Percentiles rank a stretch among this genome's conserved stretches.
Conservation (phyloP, 2,329 filamentous ascomycete genomes). For the Verticillium albo-atrum region DNA sequence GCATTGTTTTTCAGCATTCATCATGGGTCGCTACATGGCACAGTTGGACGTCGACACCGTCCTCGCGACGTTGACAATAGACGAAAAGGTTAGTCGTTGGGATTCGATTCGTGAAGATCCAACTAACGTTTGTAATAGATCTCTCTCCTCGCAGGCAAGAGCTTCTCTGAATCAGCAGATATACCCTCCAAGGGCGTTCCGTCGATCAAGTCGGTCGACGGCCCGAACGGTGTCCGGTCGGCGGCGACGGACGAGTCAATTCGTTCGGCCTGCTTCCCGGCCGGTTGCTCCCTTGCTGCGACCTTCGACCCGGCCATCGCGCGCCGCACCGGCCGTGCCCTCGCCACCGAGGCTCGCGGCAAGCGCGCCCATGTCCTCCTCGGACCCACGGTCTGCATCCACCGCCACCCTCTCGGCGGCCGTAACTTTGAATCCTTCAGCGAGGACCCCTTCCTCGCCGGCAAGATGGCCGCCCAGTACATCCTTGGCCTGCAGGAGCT, state of each 20-base stretch:
- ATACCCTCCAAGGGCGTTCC: constrained; percentile 4
- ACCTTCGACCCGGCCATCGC: constrained; percentile 58
- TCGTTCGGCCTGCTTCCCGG: constrained; percentile 15
- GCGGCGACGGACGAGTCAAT: constrained; percentile 10
- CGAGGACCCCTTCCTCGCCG: constrained; percentile 41
- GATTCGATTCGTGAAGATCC: background rate
- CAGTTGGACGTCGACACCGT: constrained; percentile 14
- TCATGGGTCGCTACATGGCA: background rate
- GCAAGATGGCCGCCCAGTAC: constrained; percentile 27
- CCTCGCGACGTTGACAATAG: constrained; percentile 22
- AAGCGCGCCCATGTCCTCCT: constrained; percentile 67
- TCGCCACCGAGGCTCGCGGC: constrained; percentile 43
- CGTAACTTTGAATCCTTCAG: constrained; percentile 25
- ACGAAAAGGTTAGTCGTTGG: constrained; percentile 20
- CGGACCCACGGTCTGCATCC: constrained; percentile 27
- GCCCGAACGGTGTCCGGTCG: constrained; percentile 11
- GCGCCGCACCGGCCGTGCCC: constrained; percentile 47
- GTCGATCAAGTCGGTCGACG: constrained; percentile 11
- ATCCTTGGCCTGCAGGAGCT: constrained; percentile 30
- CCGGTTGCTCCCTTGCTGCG: constrained; percentile 42
- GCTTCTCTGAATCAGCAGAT: constrained; percentile 8
- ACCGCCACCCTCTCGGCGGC: constrained; percentile 30
- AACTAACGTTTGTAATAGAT: background rate
- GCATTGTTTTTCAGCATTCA: background rate
- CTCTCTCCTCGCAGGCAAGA: constrained; percentile 8